Conservation (phyloP, 768 basidiomycete species). For the Pseudohyphozyma bogoriensis region DNA sequence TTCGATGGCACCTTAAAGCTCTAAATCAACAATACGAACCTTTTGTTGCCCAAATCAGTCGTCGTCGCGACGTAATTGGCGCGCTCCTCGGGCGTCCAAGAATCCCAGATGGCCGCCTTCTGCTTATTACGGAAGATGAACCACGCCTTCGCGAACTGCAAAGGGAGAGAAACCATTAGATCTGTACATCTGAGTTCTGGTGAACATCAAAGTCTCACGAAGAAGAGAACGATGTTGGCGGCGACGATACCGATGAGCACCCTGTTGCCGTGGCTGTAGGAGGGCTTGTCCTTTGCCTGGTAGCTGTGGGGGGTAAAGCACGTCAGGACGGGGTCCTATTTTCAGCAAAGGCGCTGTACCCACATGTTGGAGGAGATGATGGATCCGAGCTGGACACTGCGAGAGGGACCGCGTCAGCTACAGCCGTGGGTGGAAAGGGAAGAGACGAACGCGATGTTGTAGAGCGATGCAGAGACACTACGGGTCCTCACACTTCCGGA, state of each 20-base stretch:
- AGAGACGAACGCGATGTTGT: neutral
- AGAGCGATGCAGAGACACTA: constrained; percentile 1
- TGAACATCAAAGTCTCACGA: constrained; percentile 23
- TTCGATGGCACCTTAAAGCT: constrained; percentile 8
- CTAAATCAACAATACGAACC: constrained; percentile 31
- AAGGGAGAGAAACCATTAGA: too few species aligned
- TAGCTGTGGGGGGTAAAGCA: constrained; percentile 10
- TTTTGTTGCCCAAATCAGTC: constrained; percentile 35
- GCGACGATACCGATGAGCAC: constrained; percentile 35
- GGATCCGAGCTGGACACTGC: neutral
- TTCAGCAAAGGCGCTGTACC: too few species aligned
- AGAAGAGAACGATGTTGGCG: constrained; percentile 38
- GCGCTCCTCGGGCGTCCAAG: constrained; percentile 33
- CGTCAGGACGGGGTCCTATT: too few species aligned
- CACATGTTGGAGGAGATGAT: neutral
- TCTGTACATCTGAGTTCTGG: too few species aligned
- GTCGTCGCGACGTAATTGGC: constrained; percentile 35
- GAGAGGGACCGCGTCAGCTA: neutral
- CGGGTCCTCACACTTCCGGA: constrained; percentile 34
- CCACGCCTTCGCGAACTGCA: constrained; percentile 18
- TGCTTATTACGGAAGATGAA: constrained; percentile 33
- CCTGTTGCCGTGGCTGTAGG: constrained; percentile 35
- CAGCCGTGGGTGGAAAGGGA: neutral
- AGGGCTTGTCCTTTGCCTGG: constrained; percentile 26
- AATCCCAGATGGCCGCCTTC: constrained; percentile 35